Conservation (phyloP, 2,329 filamentous ascomycete species). For the Chalara sp. region DNA sequence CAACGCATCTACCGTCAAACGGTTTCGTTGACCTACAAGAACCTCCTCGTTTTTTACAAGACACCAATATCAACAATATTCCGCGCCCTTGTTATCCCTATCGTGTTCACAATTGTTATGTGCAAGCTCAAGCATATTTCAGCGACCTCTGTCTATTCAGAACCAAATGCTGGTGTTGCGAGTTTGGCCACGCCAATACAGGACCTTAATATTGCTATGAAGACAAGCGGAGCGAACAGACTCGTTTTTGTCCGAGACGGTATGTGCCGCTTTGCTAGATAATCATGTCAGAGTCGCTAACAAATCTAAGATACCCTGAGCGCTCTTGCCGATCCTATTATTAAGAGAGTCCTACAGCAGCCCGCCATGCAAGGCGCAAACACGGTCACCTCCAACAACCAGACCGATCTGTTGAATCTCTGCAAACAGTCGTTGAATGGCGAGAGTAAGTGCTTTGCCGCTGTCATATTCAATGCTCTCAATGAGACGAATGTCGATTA, state of each 20-base stretch:
- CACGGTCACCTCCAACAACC: slow-evolving; percentile 7
- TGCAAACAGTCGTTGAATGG: slow-evolving; percentile 17
- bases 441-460: slow-evolving; percentile 19
- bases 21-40: slow-evolving; percentile 18
- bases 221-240: slow-evolving; percentile 5
- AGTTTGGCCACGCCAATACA: slow-evolving; percentile 11
- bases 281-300: background rate
- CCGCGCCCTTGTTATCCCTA: slow-evolving; percentile 18
- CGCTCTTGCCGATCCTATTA: slow-evolving; percentile 8
- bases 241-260: slow-evolving; percentile 21
- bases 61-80: slow-evolving; percentile 14
- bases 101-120: slow-evolving; percentile 17
- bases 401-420: slow-evolving; percentile 16
- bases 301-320: background rate
- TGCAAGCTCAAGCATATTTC: slow-evolving; percentile 13
- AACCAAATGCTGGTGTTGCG: slow-evolving; percentile 13
- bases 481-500: slow-evolving; percentile 21
- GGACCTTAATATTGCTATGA: slow-evolving; percentile 14
- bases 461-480: slow-evolving; percentile 16
- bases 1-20: slow-evolving; percentile 20
- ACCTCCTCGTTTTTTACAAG: slow-evolving; percentile 20
- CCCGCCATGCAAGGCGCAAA: slow-evolving; percentile 11
- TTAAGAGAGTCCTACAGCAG: slow-evolving; percentile 12
- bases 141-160: background rate
- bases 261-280: slow-evolving; percentile 3